Conservation (phyloP, 1,284 basidiomycete genomes). For the Athelia sp. region DNA sequence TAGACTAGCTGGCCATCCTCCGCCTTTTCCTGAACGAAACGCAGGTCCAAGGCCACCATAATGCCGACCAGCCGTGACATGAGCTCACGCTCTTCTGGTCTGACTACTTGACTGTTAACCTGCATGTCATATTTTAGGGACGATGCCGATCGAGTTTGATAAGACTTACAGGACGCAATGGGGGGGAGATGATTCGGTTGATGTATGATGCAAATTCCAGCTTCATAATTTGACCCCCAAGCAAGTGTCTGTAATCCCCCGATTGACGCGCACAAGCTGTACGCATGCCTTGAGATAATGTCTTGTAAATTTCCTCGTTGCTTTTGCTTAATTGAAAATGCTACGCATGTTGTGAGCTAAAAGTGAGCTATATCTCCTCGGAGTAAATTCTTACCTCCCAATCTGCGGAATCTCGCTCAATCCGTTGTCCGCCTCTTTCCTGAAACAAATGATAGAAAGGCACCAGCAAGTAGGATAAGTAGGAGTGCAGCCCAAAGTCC, state of each 20-base stretch:
- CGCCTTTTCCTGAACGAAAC: slow-evolving; percentile 86
- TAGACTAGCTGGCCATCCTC: slow-evolving; percentile 93
- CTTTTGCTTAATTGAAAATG: slow-evolving; percentile 63
- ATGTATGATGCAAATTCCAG: slow-evolving; percentile 87
- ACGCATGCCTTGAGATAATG: slow-evolving; percentile 58
- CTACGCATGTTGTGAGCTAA: slow-evolving; percentile 32
- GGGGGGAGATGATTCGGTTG: slow-evolving; percentile 93
- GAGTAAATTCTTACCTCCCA: slow-evolving; percentile 65
- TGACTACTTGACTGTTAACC: slow-evolving; percentile 92
- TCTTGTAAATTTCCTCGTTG: slow-evolving; percentile 85
- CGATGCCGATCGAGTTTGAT: slow-evolving; percentile 3
- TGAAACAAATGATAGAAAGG: slow-evolving; percentile 88
- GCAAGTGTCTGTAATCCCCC: slow-evolving; percentile 61
- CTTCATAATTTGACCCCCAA: slow-evolving; percentile 60
- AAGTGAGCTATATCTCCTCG: not conserved
- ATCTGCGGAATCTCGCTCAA: slow-evolving; percentile 78
- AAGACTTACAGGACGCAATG: slow-evolving; percentile 77
- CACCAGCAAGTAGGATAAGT: slow-evolving; percentile 83
- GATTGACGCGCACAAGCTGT: slow-evolving; percentile 43
- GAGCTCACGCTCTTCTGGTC: slow-evolving; percentile 71
- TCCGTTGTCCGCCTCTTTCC: slow-evolving; percentile 63
- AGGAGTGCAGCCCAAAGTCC: slow-evolving; percentile 78
- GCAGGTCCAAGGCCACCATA: slow-evolving; percentile 83
- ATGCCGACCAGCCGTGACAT: slow-evolving; percentile 79
- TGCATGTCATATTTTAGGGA: slow-evolving; percentile 23